Evolutionary conservation across 106 monocot species (phyloP), one percentile per base, ranked within the genome.

Genomic region (Xerophyta viscosa): DNA sequence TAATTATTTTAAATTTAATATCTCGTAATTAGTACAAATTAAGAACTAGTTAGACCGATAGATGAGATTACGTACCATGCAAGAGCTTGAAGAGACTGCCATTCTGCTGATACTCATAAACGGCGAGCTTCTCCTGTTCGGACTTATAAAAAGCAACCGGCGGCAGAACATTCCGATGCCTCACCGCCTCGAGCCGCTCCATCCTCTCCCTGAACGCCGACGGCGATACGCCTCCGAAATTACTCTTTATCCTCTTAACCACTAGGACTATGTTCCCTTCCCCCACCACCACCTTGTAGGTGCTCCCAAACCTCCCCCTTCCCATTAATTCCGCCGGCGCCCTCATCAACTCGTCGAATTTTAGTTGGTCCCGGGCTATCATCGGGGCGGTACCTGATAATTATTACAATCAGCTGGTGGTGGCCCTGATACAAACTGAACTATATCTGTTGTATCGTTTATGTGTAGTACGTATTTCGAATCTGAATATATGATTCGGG

Each of bases 71-170:
- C 52, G 43, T 69, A 81, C 71, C 80, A 33, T 67, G 80, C 1
- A 81, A 63, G 18, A 67, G 71, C 9, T 42, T 63, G 48, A 63
- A 63, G 48, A 81, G 80, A 67, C 75, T 81, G n/a, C 80, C 75
- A 52, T 71, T 67, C 10, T 29, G 63, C 57, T 62, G 66, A 29
- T 37, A 75, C 63, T 75, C 75, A 19, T 81, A 81, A 0, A 81
- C 80, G 31, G 75, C 62, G 19, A 81, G 71, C 48, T 81, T 81
- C 67, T 81, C 80, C 70, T 81, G 75, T 58, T 57, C 71, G 3
- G 71, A 71, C 63, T 67, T 71, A 39, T 81, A 75, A 30, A 75
- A 81, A 10, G 80, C 80, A 8, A 71, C 27, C 0, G 50, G 31
- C 0, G 71, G 50, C 21, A 81, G 63, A 31, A 81, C 58, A 7